A percentile compares a stretch with the other conserved stretches of the same genome.
These are phyloP conservation scores for Jatropha curcas DNA, from an alignment of 345 rosid species.

Conservation along the genomic window DNA sequence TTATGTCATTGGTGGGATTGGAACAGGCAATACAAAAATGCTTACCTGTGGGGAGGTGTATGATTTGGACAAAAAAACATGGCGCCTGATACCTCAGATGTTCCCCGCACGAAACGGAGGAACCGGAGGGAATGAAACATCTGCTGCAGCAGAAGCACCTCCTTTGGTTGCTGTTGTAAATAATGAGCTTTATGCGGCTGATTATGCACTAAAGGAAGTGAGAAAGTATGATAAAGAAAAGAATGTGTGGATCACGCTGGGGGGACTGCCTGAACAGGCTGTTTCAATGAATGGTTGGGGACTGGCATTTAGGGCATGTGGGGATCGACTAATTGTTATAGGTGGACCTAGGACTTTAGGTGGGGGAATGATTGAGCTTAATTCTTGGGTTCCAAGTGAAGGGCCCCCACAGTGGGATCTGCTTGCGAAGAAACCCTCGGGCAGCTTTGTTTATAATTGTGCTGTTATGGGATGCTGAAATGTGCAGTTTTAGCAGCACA, in stretches of 20 bases:
- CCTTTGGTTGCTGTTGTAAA: conserved; percentile 76
- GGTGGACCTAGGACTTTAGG: conserved; percentile 57
- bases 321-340: conserved; percentile 58
- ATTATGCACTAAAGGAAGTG: conserved; percentile 52
- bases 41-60: conserved; percentile 67
- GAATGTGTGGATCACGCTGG: conserved; percentile 52
- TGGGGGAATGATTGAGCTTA: conserved; percentile 58
- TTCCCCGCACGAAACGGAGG: conserved; percentile 41
- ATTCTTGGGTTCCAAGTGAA: conserved; percentile 55
- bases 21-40: conserved; percentile 33
- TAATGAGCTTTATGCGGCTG: conserved; percentile 72
- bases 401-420: conserved; percentile 26
- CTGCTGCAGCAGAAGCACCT: conserved; percentile 59
- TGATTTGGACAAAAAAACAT: conserved; percentile 51
- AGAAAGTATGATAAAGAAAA: conserved; percentile 55
- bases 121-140: conserved; percentile 18
- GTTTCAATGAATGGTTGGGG: conserved; percentile 84
- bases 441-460: conserved; percentile 36
- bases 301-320: conserved; percentile 74
- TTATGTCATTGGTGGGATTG: conserved; percentile 74
- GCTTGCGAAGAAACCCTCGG: conserved; percentile 23
- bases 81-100: conserved; percentile 70
- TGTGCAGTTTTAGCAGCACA: conserved; percentile 20
- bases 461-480: conserved; percentile 37
- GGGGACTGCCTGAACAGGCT: conserved; percentile 56